Evolutionary conservation across 352 stramenopile genomes (phyloP).

Genomic region (Phytophthora sp.): DNA sequence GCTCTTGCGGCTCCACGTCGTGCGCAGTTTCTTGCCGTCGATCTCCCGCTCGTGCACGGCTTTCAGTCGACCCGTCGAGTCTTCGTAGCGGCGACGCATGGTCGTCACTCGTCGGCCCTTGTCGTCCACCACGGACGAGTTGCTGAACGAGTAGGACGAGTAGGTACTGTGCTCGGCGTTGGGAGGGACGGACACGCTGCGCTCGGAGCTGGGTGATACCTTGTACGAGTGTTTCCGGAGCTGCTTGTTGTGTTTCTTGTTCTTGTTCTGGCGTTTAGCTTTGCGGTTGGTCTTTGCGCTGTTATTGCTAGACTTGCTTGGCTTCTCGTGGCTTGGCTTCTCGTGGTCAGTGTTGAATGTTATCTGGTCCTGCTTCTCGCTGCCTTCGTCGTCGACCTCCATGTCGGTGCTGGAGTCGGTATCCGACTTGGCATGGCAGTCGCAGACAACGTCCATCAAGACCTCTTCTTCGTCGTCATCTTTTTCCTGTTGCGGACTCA

Average conservation of each 20-base stretch:
- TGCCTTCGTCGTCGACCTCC: conserved; percentile 15
- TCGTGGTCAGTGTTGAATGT: no score
- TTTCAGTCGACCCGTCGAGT: conserved; percentile 66
- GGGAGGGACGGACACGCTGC: not conserved
- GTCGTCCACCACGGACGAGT: conserved; percentile 32
- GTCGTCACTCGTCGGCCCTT: conserved; percentile 36
- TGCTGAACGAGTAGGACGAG: conserved; percentile 54
- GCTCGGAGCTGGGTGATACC: not conserved
- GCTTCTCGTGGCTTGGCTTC: not conserved
- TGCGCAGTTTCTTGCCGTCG: conserved; percentile 49
- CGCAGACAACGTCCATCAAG: not conserved
- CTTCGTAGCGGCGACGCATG: conserved; percentile 39
- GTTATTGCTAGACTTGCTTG: not conserved
- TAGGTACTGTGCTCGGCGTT: not conserved
- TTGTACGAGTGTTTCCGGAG: conserved; percentile 1
- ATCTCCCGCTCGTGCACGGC: conserved; percentile 65
- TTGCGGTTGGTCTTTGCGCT: not conserved
- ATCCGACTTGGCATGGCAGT: not conserved
- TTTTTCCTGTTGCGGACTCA: no score
- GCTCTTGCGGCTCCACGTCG: conserved; percentile 52
- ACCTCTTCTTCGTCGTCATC: not conserved
- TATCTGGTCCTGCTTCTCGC: not conserved
- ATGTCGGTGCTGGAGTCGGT: conserved; percentile 8
- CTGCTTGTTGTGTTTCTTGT: not conserved
- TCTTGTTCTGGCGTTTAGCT: not conserved